These are phyloP conservation scores for Postia placenta DNA, from an alignment of 768 basidiomycete species.

Conservation along the genomic window DNA sequence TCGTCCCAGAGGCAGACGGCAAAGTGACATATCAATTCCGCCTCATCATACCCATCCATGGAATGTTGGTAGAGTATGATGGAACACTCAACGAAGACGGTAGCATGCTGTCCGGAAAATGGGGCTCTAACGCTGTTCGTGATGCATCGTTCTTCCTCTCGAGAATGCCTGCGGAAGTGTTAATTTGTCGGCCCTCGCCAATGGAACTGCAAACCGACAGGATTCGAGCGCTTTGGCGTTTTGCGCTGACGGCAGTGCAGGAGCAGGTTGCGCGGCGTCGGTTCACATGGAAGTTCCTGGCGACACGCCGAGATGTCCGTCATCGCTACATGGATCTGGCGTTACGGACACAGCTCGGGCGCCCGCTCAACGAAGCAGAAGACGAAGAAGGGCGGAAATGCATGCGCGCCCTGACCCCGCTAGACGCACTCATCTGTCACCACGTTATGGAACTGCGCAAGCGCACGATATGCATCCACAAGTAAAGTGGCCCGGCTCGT, in stretches of 20 bases:
- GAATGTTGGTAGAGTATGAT: constrained; percentile 18
- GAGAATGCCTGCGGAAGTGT: constrained; percentile 19
- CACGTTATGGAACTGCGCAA: constrained; percentile 13
- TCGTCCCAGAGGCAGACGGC: neutral
- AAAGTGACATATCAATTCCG: constrained; percentile 5
- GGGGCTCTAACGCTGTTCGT: constrained; percentile 17
- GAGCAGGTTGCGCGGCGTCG: constrained; percentile 17
- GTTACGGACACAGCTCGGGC: constrained; percentile 16
- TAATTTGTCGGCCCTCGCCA: constrained; percentile 25
- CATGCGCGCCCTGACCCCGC: constrained; percentile 16
- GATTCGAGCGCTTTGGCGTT: constrained; percentile 26
- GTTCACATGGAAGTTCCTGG: constrained; percentile 28
- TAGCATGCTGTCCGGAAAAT: constrained; percentile 21
- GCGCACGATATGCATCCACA: constrained; percentile 17
- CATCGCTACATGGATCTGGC: constrained; percentile 24
- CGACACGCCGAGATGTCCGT: constrained; percentile 22
- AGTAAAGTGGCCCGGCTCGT: constrained; percentile 12
- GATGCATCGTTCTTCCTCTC: constrained; percentile 22
- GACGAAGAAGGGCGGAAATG: constrained; percentile 9
- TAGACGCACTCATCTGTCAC: constrained; percentile 19
- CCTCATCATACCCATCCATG: constrained; percentile 17
- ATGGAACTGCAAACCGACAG: constrained; percentile 18
- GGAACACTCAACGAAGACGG: constrained; percentile 16
- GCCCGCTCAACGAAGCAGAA: constrained; percentile 11
- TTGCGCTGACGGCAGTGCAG: constrained; percentile 22